Base-by-base conservation (phyloP, 1,139 yeast genomes). In the Blastobotrys petasosporus region DNA sequence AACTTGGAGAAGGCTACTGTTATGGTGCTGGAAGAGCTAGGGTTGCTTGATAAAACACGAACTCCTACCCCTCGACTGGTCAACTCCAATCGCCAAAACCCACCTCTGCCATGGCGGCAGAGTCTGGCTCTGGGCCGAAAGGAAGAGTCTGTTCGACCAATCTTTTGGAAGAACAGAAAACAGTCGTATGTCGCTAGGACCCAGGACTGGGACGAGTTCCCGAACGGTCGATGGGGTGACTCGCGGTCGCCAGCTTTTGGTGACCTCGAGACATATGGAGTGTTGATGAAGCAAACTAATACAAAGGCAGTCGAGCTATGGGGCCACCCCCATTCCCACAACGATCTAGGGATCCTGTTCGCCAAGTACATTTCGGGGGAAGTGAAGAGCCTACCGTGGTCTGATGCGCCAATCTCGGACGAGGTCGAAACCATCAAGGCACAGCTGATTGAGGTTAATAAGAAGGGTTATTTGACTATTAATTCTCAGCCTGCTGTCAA, bases 401-500 rank as follows among this genome's bases (percentile, higher is more conserved):
- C 94, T 15, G 98, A 92, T 65, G 84, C 90, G 12, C 85, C 95
- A 13, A 76, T 90, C 54, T 82, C 88, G 35, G 75, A 75, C 35
- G 98, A 92, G 66, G 80, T 90, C 15, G 74, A 76, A 30, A 65
- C 79, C 3, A 83, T 90, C 58, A 74, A 77, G 50, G 67, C 71
- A 9, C 73, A 78, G 47, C 74, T 92, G 57, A 68, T 85, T 39
- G 66, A 70, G 17, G 70, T 90, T 52, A 88, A 88, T 66, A 55
- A 69, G 48, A 72, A 75, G 31, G 88, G 90, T 1, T 76, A 83
- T 52, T 69, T 87, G 53, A 88, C 97, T 15, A 77, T 90, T 63
- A 92, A 90, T 67, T 90, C 97, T 5, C 98, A 92, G 67, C 96
- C 97, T n/a, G 81, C 92, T 37, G 79, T 90, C 44, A 86, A 88